Conservation (phyloP, 768 basidiomycete species). For the Lenzites betulinus region DNA sequence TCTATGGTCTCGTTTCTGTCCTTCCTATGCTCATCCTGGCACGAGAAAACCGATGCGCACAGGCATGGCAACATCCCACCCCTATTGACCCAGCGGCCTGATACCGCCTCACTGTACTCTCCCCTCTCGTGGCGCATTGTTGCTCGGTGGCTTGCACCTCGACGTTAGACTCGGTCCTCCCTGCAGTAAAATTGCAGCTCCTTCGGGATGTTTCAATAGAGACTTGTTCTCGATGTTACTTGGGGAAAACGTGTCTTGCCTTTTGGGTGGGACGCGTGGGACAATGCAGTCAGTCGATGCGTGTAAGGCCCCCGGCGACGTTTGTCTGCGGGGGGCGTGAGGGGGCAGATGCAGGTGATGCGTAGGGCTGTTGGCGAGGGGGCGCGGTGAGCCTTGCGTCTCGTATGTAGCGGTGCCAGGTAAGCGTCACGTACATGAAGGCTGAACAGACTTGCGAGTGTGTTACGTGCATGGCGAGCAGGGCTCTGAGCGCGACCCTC, state of each 20-base stretch:
- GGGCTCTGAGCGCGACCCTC: slow-evolving; percentile 17
- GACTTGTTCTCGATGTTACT: slow-evolving; percentile 57
- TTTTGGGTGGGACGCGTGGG: slow-evolving; percentile 16
- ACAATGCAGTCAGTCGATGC: slow-evolving; percentile 29
- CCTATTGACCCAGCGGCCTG: slow-evolving; percentile 22
- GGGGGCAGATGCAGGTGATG: slow-evolving; percentile 10
- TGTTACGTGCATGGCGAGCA: slow-evolving; percentile 22
- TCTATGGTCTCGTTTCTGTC: slow-evolving; percentile 16
- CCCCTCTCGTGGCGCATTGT: slow-evolving; percentile 20
- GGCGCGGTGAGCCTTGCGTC: slow-evolving; percentile 2
- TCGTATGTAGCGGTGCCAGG: slow-evolving; percentile 14
- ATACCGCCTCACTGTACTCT: slow-evolving; percentile 15
- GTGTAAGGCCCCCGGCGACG: slow-evolving; percentile 16
- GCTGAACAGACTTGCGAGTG: slow-evolving; percentile 6
- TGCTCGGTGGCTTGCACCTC: slow-evolving; percentile 14
- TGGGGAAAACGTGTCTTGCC: slow-evolving; percentile 21
- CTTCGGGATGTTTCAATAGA: slow-evolving; percentile 52
- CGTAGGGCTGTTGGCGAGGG: slow-evolving; percentile 25
- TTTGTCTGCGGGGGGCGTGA: slow-evolving; percentile 3
- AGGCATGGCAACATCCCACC: slow-evolving; percentile 10
- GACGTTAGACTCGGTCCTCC: slow-evolving; percentile 22
- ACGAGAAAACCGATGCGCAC: slow-evolving; percentile 20
- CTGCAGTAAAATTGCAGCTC: slow-evolving; percentile 42
- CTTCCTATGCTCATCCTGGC: slow-evolving; percentile 27
- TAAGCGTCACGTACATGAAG: slow-evolving; percentile 23